phyloP scores from a whole-genome alignment of 2,329 filamentous ascomycete genomes.

The Pseudogymnoascus sp. region DNA sequence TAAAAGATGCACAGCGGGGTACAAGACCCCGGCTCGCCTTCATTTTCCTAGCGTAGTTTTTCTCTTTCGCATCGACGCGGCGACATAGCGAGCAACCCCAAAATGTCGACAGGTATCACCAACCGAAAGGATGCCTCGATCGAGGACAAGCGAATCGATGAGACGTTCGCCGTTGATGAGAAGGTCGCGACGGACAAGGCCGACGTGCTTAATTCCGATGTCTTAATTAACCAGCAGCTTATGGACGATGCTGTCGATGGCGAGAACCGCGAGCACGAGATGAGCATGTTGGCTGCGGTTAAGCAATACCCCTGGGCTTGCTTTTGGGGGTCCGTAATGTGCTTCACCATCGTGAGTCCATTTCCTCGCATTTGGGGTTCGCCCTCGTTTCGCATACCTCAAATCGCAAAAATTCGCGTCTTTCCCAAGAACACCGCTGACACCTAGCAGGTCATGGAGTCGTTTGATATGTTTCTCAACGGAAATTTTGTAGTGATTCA shows the following conservation, averaged over 20 bases:
- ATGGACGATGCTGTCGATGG: conserved; percentile 32
- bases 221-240: conserved; percentile 8
- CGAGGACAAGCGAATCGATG: not conserved
- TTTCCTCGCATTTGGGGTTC: not conserved
- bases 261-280: conserved; percentile 44
- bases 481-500: conserved; percentile 45
- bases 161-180: not conserved
- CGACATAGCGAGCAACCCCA: not conserved
- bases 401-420: not conserved
- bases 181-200: not conserved
- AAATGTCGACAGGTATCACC: not conserved
- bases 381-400: conserved; percentile 15
- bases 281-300: conserved; percentile 41
- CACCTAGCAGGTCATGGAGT: conserved; percentile 46
- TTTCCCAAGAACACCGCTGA: not conserved
- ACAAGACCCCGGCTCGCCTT: not conserved
- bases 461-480: conserved; percentile 51
- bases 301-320: conserved; percentile 43
- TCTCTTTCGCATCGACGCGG: not conserved
- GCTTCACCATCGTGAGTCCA: conserved; percentile 43
- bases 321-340: conserved; percentile 48
- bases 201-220: not conserved
- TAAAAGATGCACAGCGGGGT: not conserved
- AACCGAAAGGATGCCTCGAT: not conserved
- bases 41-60: not conserved